Percentiles rank a stretch among this genome's conserved stretches.
These are phyloP conservation scores for Aureobasidium sp. DNA, from an alignment of 2,329 filamentous ascomycete species.

Conservation along the genomic window DNA sequence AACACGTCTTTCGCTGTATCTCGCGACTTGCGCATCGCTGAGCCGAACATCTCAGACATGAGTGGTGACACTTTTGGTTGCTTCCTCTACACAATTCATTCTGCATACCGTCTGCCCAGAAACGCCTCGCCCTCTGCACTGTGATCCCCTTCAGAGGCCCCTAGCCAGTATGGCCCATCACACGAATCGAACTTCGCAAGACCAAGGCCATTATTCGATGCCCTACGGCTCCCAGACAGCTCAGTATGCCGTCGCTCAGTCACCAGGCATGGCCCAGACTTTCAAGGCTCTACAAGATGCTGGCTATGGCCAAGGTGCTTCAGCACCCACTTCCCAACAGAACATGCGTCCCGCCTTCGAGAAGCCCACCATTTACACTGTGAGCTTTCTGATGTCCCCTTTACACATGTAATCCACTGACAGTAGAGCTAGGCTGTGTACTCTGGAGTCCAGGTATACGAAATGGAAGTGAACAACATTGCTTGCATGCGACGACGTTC, in stretches of 20 bases:
- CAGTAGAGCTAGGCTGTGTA: conserved; percentile 63
- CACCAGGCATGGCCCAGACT: conserved; percentile 11
- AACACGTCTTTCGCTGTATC: not conserved
- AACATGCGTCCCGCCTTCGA: conserved; percentile 21
- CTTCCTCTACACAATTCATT: not conserved
- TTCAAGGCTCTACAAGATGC: conserved; percentile 14
- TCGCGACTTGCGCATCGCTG: not conserved
- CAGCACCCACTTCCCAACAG: not conserved
- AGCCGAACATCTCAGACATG: not conserved
- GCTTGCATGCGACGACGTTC: conserved; percentile 93
- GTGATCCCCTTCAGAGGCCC: not conserved
- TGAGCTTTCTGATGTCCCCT: conserved; percentile 22
- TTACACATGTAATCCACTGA: not conserved
- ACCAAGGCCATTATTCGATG: conserved; percentile 11
- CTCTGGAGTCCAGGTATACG: conserved; percentile 92
- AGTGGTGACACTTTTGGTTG: not conserved
- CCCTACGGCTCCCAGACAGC: conserved; percentile 13
- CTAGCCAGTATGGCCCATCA: conserved; percentile 2
- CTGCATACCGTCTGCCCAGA: not conserved
- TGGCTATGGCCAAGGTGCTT: conserved; percentile 8
- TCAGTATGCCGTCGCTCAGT: conserved; percentile 3
- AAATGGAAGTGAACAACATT: conserved; percentile 92
- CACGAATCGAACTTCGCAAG: conserved; percentile 2
- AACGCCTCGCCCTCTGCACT: not conserved
- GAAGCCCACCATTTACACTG: conserved; percentile 45